A percentile compares a stretch with the other conserved stretches of the same genome.
Evolutionary conservation across 129 eudicot genomes (phyloP).

Genomic region (Dittrichia graveolens): DNA sequence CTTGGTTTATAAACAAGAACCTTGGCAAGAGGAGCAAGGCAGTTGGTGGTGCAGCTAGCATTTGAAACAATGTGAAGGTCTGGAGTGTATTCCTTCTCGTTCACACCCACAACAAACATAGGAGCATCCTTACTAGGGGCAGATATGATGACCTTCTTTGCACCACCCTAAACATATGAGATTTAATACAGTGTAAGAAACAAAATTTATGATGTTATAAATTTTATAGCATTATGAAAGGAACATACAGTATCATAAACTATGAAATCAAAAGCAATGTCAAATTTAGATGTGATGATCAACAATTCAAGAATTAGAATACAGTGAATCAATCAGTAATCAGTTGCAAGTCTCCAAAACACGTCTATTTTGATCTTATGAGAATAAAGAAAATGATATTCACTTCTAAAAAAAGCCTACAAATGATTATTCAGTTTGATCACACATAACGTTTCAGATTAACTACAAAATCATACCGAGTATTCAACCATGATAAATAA

Average conservation of each 20-base stretch:
- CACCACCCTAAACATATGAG: slow-evolving; percentile 55
- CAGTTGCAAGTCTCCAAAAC: neutral
- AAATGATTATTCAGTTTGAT: neutral
- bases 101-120: slow-evolving; percentile 80
- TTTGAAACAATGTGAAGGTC: slow-evolving; percentile 67
- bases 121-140: slow-evolving; percentile 81
- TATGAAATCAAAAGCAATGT: neutral
- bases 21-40: slow-evolving; percentile 78
- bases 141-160: slow-evolving; percentile 68
- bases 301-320: neutral
- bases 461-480: neutral
- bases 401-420: too few relatives aligned
- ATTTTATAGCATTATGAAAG: neutral
- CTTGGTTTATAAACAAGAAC: slow-evolving; percentile 9
- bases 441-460: neutral
- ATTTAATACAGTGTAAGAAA: neutral
- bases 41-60: slow-evolving; percentile 74
- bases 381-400: neutral
- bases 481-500: neutral
- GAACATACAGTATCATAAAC: neutral
- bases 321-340: neutral
- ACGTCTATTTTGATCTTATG: neutral
- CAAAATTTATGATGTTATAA: neutral
- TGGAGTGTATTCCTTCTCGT: slow-evolving; percentile 67
- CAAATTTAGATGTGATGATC: neutral